Base-by-base conservation (phyloP, 2,329 filamentous ascomycete species). In the Xylariales sp. region DNA sequence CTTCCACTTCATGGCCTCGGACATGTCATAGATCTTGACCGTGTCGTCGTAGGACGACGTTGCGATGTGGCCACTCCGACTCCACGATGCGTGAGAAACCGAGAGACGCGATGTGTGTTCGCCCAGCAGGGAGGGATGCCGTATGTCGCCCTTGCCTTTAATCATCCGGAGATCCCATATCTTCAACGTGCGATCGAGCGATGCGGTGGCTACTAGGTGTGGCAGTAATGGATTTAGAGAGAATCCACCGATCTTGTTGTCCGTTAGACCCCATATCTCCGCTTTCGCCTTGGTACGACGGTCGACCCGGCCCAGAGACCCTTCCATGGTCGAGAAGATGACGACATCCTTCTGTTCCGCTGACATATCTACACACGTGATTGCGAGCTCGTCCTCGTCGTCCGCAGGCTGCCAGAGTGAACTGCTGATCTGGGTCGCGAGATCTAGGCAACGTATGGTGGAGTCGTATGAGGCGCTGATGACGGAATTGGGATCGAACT, bases 171-270 rank as follows among this genome's bases (percentile, higher is more conserved):
- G 55, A 54, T 98, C 93, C 93, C 93, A 98, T 3, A 98, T 75
- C 54, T 90, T 91, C 54, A 98, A 68, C 0, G 84, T 94, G 3
- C 91, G 78, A 58, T 98, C 93, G 0, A 98, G 71, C 0, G 88
- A 94, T 0, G 90, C 93, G 0, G 93, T 97, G 0, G 89, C 88
- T 0, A 95, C 65, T 4, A 95, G 78, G 56, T 97, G 86, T 0
- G 89, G 82, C 3, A 88, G 76, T 0, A 82, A 62, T 0, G 93
- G 91, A 53, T 94, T 83, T 2, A 96, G 64, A 0, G 84, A 86
- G 62, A 97, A 97, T 1, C 93, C 93, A 14, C 93, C 93, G 40
- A 98, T 96, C 58, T 98, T 98, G 61, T 95, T 90, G 40, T 94
- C 89, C 0, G 83, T 86, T 0, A 97, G 69, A 7, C 79, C 73